phyloP scores from a whole-genome alignment of 2,329 filamentous ascomycete species.

The Colletotrichum sp. region DNA sequence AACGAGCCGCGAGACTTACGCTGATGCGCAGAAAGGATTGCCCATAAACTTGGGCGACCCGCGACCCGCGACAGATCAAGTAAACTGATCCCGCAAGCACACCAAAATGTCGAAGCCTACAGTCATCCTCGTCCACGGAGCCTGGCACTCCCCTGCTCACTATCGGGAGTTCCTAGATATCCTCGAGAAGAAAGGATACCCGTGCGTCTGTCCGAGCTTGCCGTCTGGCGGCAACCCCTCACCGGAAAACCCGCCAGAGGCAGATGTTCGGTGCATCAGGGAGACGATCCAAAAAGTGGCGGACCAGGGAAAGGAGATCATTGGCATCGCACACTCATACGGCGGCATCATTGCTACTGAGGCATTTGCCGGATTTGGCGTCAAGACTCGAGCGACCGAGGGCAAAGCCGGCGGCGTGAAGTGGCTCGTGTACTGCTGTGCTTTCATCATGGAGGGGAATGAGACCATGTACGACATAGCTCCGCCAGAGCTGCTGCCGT shows the following conservation, averaged over 20 bases:
- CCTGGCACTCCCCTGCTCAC: slow-evolving; percentile 6
- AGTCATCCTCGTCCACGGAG: background rate
- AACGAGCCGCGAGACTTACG: background rate
- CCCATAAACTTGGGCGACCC: background rate
- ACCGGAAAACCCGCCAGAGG: background rate
- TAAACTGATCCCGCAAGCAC: background rate
- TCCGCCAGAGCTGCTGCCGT: background rate
- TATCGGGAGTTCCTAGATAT: background rate
- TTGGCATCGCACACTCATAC: background rate
- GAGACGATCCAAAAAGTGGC: background rate
- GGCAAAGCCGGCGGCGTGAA: background rate
- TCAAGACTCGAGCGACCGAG: background rate
- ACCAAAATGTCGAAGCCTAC: background rate
- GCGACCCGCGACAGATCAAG: background rate
- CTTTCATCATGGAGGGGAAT: background rate
- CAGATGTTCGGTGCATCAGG: background rate
- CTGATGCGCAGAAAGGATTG: background rate
- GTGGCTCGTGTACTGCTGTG: background rate
- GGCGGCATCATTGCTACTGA: background rate
- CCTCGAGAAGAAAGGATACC: background rate
- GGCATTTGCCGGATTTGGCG: background rate
- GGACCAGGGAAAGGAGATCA: background rate
- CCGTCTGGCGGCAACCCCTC: background rate
- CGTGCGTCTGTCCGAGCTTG: background rate
- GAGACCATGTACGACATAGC: background rate